phyloP scores from a whole-genome alignment of 2,329 filamentous ascomycete species.

The Cercospora zeae-maydis region DNA sequence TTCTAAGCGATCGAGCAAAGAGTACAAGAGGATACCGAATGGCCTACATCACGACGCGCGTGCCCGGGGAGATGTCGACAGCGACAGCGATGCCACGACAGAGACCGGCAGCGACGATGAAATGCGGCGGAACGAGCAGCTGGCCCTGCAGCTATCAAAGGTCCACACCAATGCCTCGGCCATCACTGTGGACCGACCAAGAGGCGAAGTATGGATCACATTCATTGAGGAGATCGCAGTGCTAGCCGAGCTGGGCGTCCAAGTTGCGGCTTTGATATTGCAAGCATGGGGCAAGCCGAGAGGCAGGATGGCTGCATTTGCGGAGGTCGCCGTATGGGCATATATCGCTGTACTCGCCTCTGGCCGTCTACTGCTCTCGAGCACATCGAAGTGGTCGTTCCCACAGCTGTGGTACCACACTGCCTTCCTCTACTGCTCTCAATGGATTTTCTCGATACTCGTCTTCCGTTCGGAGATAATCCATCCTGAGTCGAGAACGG shows the following conservation, averaged over 20 bases:
- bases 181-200: slow-evolving; percentile 71
- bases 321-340: slow-evolving; percentile 70
- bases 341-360: slow-evolving; percentile 74
- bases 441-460: slow-evolving; percentile 74
- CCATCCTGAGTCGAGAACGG: slow-evolving; percentile 63
- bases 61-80: slow-evolving; percentile 20
- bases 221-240: slow-evolving; percentile 73
- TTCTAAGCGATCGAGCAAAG: slow-evolving; percentile 35
- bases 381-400: slow-evolving; percentile 59
- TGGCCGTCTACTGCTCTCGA: slow-evolving; percentile 64
- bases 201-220: slow-evolving; percentile 67
- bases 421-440: slow-evolving; percentile 71
- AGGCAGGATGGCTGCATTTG: slow-evolving; percentile 59
- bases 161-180: slow-evolving; percentile 49
- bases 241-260: slow-evolving; percentile 65
- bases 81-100: slow-evolving; percentile 34
- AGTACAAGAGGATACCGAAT: slow-evolving; percentile 48
- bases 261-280: slow-evolving; percentile 61
- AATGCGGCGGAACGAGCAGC: slow-evolving; percentile 53
- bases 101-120: slow-evolving; percentile 48
- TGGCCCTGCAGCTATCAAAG: slow-evolving; percentile 55
- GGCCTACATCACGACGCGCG: slow-evolving; percentile 33
- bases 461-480: slow-evolving; percentile 83
- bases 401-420: slow-evolving; percentile 91
- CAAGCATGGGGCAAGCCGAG: slow-evolving; percentile 51